A percentile compares a stretch with the other conserved stretches of the same genome.
Conservation (phyloP, 2,329 filamentous ascomycete species). For the Aureobasidium melanogenum region DNA sequence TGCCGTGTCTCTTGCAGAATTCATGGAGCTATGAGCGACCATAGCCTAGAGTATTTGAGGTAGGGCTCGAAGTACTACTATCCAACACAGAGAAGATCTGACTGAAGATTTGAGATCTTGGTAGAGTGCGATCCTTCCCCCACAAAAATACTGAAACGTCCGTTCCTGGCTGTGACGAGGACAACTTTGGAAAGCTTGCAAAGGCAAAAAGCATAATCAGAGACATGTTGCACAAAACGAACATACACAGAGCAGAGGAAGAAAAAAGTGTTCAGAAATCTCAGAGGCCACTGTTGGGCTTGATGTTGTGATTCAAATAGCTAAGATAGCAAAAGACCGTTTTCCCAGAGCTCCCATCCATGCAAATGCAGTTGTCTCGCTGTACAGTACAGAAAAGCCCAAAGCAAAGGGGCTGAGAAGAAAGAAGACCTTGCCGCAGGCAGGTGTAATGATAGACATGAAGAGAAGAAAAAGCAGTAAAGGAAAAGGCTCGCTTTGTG, state of each 20-base stretch:
- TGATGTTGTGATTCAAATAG: conserved; percentile 3
- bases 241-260: neutral
- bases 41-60: neutral
- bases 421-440: conserved; percentile 1
- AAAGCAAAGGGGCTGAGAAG: neutral
- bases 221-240: neutral
- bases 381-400: conserved; percentile 7
- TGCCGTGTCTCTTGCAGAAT: neutral
- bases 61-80: neutral
- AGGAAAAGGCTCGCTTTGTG: neutral
- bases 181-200: neutral
- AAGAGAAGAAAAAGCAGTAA: conserved; percentile 11
- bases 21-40: neutral
- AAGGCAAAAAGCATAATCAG: neutral
- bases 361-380: conserved; percentile 4
- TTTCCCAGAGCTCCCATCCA: conserved; percentile 8
- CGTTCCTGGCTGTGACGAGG: neutral
- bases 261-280: neutral
- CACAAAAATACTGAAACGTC: neutral
- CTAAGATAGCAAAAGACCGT: conserved; percentile 5
- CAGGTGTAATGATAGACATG: conserved; percentile 11
- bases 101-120: neutral
- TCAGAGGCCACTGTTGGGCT: conserved; percentile 6
- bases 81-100: too few relatives aligned
- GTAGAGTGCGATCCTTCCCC: neutral